Percentiles rank a stretch among this genome's conserved stretches.
phyloP scores from a whole-genome alignment of 1,139 yeast genomes.

The Diutina neorugosa region DNA sequence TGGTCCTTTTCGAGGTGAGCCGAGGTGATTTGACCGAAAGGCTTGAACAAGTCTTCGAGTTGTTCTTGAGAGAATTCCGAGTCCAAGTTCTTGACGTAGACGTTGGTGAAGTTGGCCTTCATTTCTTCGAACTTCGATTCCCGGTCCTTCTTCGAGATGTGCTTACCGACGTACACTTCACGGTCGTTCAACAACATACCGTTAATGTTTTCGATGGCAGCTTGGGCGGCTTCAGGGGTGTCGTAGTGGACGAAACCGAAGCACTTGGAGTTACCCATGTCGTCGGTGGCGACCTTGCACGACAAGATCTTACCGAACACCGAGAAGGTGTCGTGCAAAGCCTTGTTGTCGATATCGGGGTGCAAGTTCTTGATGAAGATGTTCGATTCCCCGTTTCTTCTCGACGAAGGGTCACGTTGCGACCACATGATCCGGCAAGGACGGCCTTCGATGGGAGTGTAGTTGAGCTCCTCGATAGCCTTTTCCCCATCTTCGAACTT shows the following conservation, averaged over 20 bases:
- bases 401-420: slow-evolving; percentile 94
- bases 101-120: slow-evolving; percentile 90
- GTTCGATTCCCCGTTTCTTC: slow-evolving; percentile 96
- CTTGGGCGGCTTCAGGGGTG: slow-evolving; percentile 82
- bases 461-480: slow-evolving; percentile 94
- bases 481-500: slow-evolving; percentile 82
- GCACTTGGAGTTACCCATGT: slow-evolving; percentile 84
- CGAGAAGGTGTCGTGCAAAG: slow-evolving; percentile 93
- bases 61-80: slow-evolving; percentile 61
- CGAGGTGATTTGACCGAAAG: slow-evolving; percentile 77
- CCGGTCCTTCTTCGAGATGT: slow-evolving; percentile 88
- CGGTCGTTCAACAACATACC: slow-evolving; percentile 98
- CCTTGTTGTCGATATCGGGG: slow-evolving; percentile 97
- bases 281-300: slow-evolving; percentile 96
- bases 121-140: slow-evolving; percentile 86
- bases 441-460: slow-evolving; percentile 85
- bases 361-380: slow-evolving; percentile 97
- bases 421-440: slow-evolving; percentile 99
- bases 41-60: slow-evolving; percentile 59
- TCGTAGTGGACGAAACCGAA: slow-evolving; percentile 98
- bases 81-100: slow-evolving; percentile 85
- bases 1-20: slow-evolving; percentile 70
- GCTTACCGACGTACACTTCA: slow-evolving; percentile 94
- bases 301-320: slow-evolving; percentile 95
- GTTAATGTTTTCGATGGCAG: slow-evolving; percentile 94